These are phyloP conservation scores for Volvariella volvacea DNA, from an alignment of 1,284 basidiomycete species.

Conservation along the genomic window DNA sequence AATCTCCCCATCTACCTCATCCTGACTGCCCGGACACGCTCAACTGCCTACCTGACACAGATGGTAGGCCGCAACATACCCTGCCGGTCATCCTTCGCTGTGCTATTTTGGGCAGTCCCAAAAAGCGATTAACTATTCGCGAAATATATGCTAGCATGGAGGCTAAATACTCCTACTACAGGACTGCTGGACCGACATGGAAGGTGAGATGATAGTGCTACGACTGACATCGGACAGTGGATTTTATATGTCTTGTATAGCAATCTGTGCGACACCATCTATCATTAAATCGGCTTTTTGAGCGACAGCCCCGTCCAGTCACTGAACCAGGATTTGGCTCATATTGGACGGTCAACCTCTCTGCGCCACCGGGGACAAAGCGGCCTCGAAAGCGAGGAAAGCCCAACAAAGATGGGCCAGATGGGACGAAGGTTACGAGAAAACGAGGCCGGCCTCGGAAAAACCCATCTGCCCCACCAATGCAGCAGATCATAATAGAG, in stretches of 20 bases:
- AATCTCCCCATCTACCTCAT: conserved; percentile 46
- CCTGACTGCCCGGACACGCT: conserved; percentile 70
- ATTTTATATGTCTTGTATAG: conserved; percentile 26
- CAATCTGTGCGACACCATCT: conserved; percentile 81
- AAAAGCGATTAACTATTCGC: conserved; percentile 69
- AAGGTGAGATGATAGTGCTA: conserved; percentile 43
- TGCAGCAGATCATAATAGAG: too few species aligned
- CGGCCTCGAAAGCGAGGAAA: conserved; percentile 74
- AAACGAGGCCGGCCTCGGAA: conserved; percentile 47
- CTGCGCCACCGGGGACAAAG: conserved; percentile 75
- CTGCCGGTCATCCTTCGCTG: conserved; percentile 76
- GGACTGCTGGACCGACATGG: conserved; percentile 72
- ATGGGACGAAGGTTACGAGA: conserved; percentile 21
- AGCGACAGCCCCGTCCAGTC: conserved; percentile 69
- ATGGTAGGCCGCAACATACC: conserved; percentile 71
- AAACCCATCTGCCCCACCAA: not conserved
- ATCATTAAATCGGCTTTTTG: conserved; percentile 72
- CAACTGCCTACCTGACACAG: conserved; percentile 68
- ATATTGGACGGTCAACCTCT: conserved; percentile 77
- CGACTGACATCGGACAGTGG: conserved; percentile 2
- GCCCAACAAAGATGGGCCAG: conserved; percentile 38
- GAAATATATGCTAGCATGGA: conserved; percentile 82
- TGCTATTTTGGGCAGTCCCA: conserved; percentile 69
- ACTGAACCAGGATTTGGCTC: conserved; percentile 79
- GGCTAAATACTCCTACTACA: conserved; percentile 72